phyloP scores from a whole-genome alignment of 805 yeast species.

The Ogataea polymorpha region DNA sequence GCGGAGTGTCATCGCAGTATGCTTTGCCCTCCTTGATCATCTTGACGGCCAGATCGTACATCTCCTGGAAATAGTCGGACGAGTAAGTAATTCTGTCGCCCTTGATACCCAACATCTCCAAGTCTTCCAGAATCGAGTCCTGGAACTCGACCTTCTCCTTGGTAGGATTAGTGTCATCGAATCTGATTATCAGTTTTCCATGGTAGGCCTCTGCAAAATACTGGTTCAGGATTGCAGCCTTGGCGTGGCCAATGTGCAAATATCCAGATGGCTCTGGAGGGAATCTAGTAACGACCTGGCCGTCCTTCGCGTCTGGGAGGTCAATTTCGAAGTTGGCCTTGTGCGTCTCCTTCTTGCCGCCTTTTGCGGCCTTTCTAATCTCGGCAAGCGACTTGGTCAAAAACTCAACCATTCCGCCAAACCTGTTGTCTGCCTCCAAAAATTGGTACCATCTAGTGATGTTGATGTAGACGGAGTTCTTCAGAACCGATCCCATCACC shows the following conservation, averaged over 20 bases:
- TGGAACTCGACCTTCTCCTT: slow-evolving; percentile 95
- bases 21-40: slow-evolving; percentile 95
- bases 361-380: slow-evolving; percentile 59
- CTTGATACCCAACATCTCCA: slow-evolving; percentile 84
- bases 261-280: slow-evolving; percentile 99
- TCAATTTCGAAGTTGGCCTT: slow-evolving; percentile 95
- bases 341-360: slow-evolving; percentile 79
- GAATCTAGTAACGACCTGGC: slow-evolving; percentile 97
- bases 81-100: slow-evolving; percentile 88
- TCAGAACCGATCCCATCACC: slow-evolving; percentile 85
- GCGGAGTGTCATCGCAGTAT: slow-evolving; percentile 94
- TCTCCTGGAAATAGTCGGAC: slow-evolving; percentile 86
- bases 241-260: slow-evolving; percentile 98
- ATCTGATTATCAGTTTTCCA: slow-evolving; percentile 94
- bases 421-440: slow-evolving; percentile 62
- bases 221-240: slow-evolving; percentile 95
- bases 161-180: slow-evolving; percentile 97
- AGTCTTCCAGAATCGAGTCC: slow-evolving; percentile 90
- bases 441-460: slow-evolving; percentile 91
- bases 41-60: slow-evolving; percentile 83
- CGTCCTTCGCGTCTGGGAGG: slow-evolving; percentile 85
- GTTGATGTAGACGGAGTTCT: slow-evolving; percentile 79
- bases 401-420: slow-evolving; percentile 66
- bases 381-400: slow-evolving; percentile 70
- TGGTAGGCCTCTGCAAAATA: slow-evolving; percentile 94